Evolutionary conservation across 1,139 yeast species (phyloP).

Genomic region (Geotrichum phurueaensis): DNA sequence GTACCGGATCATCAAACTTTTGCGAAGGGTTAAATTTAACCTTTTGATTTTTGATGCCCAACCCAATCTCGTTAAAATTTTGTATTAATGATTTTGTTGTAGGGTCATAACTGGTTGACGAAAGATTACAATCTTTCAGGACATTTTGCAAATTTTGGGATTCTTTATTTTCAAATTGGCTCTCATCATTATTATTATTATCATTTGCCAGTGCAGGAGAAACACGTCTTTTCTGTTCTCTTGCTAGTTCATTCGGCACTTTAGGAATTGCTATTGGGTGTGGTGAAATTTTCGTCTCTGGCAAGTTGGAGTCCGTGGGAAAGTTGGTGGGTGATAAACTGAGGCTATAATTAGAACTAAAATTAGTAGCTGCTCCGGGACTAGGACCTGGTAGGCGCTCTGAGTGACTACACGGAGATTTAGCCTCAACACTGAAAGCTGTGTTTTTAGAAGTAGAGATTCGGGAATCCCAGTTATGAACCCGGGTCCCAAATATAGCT

Average conservation of each 20-base stretch:
- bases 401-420: not conserved
- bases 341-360: not conserved
- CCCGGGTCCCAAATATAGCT: conserved; percentile 33
- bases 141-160: not conserved
- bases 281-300: not conserved
- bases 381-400: not conserved
- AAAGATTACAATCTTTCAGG: not conserved
- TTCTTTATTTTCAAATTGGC: not conserved
- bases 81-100: not conserved
- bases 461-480: conserved; percentile 33
- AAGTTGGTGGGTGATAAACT: not conserved
- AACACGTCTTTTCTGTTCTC: not conserved
- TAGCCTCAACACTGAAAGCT: not conserved
- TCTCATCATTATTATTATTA: not conserved
- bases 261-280: not conserved
- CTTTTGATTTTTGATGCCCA: not conserved
- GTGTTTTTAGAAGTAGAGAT: not conserved
- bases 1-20: not conserved
- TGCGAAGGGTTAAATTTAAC: not conserved
- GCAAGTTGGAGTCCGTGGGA: not conserved
- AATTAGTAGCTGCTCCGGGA: not conserved
- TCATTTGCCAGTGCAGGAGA: not conserved
- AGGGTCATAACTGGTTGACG: not conserved
- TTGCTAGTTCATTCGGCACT: not conserved
- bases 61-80: not conserved